These are phyloP conservation scores for Curvularia sp. DNA, from an alignment of 2,329 filamentous ascomycete species.

Conservation along the genomic window DNA sequence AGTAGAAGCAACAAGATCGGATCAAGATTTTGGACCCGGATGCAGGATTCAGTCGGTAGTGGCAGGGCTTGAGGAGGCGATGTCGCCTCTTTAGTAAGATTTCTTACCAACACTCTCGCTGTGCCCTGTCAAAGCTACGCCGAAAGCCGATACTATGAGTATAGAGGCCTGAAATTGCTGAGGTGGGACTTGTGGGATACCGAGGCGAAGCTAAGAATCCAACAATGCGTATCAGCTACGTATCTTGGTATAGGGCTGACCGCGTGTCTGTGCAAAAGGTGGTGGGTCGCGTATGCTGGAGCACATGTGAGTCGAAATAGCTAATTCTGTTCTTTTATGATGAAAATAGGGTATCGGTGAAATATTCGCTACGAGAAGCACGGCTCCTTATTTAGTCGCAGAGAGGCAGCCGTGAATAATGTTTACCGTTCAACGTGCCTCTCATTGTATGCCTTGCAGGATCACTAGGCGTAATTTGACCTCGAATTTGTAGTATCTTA, in stretches of 20 bases:
- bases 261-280: conserved; percentile 17
- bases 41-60: conserved; percentile 14
- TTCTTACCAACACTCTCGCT: conserved; percentile 5
- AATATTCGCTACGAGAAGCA: conserved; percentile 14
- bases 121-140: conserved; percentile 11
- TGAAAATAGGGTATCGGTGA: conserved; percentile 23
- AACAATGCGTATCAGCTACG: conserved; percentile 17
- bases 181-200: conserved; percentile 19
- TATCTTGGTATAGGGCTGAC: conserved; percentile 35
- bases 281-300: conserved; percentile 7
- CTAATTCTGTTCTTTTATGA: conserved; percentile 10
- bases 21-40: conserved; percentile 19
- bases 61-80: conserved; percentile 12
- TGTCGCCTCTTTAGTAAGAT: conserved; percentile 18
- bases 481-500: conserved; percentile 13
- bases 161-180: conserved; percentile 25
- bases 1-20: conserved; percentile 10
- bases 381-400: conserved; percentile 3
- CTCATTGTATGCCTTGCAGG: conserved; percentile 26
- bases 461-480: conserved; percentile 11
- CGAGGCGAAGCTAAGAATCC: conserved; percentile 29
- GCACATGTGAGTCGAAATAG: conserved; percentile 16
- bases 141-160: conserved; percentile 15
- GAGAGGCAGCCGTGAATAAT: conserved; percentile 13
- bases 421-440: conserved; percentile 18